Evolutionary conservation across 2,329 filamentous ascomycete genomes (phyloP).

Genomic region (Botrytis hyacinthi): DNA sequence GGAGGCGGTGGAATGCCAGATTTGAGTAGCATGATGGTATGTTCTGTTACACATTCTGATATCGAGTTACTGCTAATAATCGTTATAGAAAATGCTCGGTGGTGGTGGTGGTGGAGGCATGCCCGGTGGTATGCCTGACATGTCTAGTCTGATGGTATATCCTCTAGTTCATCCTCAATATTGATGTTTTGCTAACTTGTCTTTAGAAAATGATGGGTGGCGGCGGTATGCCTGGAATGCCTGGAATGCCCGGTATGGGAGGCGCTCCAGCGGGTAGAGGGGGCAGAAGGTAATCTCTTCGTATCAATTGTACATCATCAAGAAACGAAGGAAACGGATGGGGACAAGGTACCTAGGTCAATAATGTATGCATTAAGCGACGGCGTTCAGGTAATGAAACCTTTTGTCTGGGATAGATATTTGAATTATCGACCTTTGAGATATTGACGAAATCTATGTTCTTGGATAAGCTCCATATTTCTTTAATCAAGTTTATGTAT

Average conservation of each 20-base stretch:
- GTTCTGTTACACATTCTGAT: background rate
- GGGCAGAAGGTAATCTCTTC: conserved; percentile 30
- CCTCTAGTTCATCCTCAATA: background rate
- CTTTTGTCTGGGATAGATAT: conserved; percentile 5
- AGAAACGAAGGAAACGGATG: conserved; percentile 5
- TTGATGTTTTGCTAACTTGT: background rate
- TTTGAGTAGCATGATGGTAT: conserved; percentile 72
- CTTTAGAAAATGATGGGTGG: conserved; percentile 50
- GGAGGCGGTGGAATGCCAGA: conserved; percentile 70
- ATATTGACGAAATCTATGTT: background rate
- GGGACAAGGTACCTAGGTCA: conserved; percentile 10
- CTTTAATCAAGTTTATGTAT: background rate
- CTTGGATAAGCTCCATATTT: background rate
- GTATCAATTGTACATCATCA: conserved; percentile 1
- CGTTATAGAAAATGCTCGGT: conserved; percentile 70
- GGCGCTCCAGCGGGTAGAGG: conserved; percentile 31
- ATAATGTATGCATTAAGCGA: conserved; percentile 22
- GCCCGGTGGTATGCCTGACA: conserved; percentile 60
- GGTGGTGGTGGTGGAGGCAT: conserved; percentile 57
- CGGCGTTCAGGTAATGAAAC: conserved; percentile 16
- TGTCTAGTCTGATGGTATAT: conserved; percentile 43
- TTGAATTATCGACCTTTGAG: conserved; percentile 1
- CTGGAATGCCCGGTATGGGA: conserved; percentile 44
- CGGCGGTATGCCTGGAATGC: conserved; percentile 42
- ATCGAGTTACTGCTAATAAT: background rate